Evolutionary conservation across 192 early-diverging fungal species (phyloP), one percentile per base, ranked within the genome.

Genomic region (Backusella tarrabulga): DNA sequence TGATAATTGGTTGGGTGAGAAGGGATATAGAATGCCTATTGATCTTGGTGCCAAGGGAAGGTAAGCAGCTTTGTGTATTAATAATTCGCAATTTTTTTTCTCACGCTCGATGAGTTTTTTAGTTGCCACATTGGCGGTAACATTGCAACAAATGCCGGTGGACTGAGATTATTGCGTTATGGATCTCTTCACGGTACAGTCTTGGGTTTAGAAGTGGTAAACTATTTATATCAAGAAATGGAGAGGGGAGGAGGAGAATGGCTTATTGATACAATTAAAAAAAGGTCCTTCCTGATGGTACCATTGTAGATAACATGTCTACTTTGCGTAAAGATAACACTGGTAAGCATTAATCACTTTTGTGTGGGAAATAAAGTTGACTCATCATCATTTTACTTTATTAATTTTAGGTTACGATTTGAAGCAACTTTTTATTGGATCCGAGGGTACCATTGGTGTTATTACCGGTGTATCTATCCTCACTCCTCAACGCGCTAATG

Each of bases 111-210:
- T 40, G 38, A 40, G 8, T 3, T 40, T 40, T 79, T 74, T 72
- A 96, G 93, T 80, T 98, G 97, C 83, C 96, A 97, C 73, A 97
- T 99, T 76, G 98, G 98, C 67, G 98, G 98, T 42, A 99, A 99
- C 77, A 93, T 99, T 23, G 93, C 97, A 11, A 97, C 97, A 9
- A 99, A 99, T 83, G 98, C 98, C 0, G 98, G 98, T 44, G 98
- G 98, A 2, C 86, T 99, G 67, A 86, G 97, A 68, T 86, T 96
- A 34, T 84, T 99, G 71, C 92, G 98, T 26, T 99, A 99, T 83
- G 98, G 98, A 44, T 92, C 93, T 8, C 87, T 99, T 44, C 98
- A 99, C 75, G 97, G 98, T 23, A 95, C 95, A 19, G 97, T 99
- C 9, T 86, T 99, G 29, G 94, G 95, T 0, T 83, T 99, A 71